phyloP scores from a whole-genome alignment of 78 protist genomes.

The Guillardia theta region DNA sequence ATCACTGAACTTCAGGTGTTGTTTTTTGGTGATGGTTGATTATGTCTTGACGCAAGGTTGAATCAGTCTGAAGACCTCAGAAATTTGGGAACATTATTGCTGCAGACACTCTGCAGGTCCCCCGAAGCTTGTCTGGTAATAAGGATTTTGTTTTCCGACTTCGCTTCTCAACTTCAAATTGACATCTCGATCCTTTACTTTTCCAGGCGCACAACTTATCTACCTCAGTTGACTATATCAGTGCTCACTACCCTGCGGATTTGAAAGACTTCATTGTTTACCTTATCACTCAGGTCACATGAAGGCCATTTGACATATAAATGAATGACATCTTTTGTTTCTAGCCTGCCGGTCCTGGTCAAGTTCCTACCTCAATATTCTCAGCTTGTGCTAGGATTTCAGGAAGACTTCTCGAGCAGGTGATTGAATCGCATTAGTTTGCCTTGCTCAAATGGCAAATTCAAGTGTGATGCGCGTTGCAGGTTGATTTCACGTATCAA shows the following conservation, averaged over 20 bases:
- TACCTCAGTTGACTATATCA: background rate
- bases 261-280: background rate
- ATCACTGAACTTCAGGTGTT: background rate
- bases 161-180: no score
- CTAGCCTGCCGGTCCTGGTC: no score
- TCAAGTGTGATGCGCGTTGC: background rate
- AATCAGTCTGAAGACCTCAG: background rate
- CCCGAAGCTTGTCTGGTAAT: background rate
- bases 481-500: background rate
- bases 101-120: background rate
- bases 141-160: no score
- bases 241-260: background rate
- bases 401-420: background rate
- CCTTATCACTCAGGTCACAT: background rate
- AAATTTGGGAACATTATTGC: background rate
- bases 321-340: no score
- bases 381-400: background rate
- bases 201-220: background rate
- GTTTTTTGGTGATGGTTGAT: background rate
- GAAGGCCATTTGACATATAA: no score
- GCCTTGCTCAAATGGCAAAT: background rate
- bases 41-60: background rate
- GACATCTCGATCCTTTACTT: no score
- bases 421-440: background rate
- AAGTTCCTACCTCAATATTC: no score